Evolutionary conservation across 2,329 filamentous ascomycete species (phyloP), one percentile per base, ranked within the genome.

Genomic region (Magnaporthiopsis rhizophila): DNA sequence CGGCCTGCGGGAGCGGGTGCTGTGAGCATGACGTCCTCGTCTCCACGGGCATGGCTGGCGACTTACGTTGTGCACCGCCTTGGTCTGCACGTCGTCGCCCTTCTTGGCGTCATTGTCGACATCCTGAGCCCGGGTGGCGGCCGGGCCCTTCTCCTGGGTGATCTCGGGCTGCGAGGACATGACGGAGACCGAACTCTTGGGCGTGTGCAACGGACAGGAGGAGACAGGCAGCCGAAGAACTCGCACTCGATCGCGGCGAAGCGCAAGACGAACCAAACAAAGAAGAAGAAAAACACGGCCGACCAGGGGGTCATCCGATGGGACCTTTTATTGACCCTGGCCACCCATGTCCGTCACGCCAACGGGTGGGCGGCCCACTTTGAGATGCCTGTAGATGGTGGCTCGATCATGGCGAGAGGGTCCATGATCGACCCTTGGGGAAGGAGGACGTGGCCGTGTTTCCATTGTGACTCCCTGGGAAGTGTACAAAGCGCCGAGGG

Each of bases 21-120:
- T 12, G 21, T 58, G 11, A 30, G 38, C 58, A 13, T 26, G 62
- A 62, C 3, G 26, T n/a, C 6, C 7, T 26, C 8, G 9, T 28
- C 56, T 58, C 8, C n/a, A 4, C 18, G 6, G 45, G 3, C 13
- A 24, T 15, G 57, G 15, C 57, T 26, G 57, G 24, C 32, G 58
- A 73, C 74, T 70, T 64, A 79, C 76, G 69, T 79, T 79, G 68
- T 73, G 73, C 50, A 79, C 78, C 57, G 69, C 69, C 70, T 78
- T 81, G 24, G 75, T 74, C 66, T 77, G 74, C 28, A 74, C 75
- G 36, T 74, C 75, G 5, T 71, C 69, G 24, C 63, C 61, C 26
- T 69, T 68, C 21, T 53, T 53, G 45, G 7, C 7, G 60, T 69
- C 71, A 32, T 71, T 72, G 63, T 71, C 71, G 36, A 70, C 72